Conservation (phyloP, 2,329 filamentous ascomycete genomes). For the Epichloe elymi region DNA sequence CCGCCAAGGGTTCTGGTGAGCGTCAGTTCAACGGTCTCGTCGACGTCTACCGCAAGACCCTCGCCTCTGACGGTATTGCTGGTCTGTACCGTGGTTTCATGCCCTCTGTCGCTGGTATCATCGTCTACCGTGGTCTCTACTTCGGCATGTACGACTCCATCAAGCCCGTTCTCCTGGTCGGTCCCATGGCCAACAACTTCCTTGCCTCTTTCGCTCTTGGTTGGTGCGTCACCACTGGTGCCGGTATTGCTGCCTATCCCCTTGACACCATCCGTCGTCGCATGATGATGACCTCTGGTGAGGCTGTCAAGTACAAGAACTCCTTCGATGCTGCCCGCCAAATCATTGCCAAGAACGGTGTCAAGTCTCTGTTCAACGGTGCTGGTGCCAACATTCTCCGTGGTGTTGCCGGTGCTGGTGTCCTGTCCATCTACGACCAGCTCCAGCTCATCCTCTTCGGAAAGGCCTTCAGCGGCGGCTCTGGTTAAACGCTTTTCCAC, state of each 20-base stretch:
- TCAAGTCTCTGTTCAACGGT: constrained; percentile 99
- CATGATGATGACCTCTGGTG: constrained; percentile 98
- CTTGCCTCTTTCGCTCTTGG: constrained; percentile 97
- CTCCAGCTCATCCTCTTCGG: constrained; percentile 98
- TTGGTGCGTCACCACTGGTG: constrained; percentile 99
- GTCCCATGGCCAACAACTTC: constrained; percentile 94
- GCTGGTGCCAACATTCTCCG: constrained; percentile 99
- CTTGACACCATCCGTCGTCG: constrained; percentile 99
- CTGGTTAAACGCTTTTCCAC: constrained; percentile 31
- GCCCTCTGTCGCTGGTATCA: constrained; percentile 96
- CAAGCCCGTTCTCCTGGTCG: constrained; percentile 95
- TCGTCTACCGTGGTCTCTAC: constrained; percentile 99
- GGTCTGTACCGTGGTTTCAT: constrained; percentile 99
- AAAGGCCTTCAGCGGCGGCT: constrained; percentile 85
- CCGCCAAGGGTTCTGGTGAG: constrained; percentile 88
- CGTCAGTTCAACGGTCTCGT: constrained; percentile 99
- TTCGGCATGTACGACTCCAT: constrained; percentile 99
- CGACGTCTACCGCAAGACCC: constrained; percentile 99
- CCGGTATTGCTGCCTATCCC: constrained; percentile 99
- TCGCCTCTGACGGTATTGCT: constrained; percentile 94
- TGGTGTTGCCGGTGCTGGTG: constrained; percentile 99
- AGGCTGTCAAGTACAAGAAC: constrained; percentile 99
- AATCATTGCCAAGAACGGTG: constrained; percentile 95
- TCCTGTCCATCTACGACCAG: constrained; percentile 99
- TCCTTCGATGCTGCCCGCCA: constrained; percentile 90